Base-by-base conservation (phyloP, 2,329 filamentous ascomycete genomes). In the Proliferodiscus dingleyae region DNA sequence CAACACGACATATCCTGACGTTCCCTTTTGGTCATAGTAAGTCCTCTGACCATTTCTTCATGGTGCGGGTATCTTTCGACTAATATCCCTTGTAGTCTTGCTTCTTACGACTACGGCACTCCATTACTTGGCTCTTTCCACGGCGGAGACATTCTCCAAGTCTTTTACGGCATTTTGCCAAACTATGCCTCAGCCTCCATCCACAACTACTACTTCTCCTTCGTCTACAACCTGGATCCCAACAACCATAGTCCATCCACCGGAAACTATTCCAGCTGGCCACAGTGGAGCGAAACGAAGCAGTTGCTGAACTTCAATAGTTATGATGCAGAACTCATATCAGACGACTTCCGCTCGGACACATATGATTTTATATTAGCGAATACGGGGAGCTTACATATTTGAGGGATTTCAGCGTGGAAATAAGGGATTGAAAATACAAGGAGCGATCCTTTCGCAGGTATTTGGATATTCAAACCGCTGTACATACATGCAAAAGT, bases 111-210 rank as follows among this genome's bases (percentile, higher is more conserved):
- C 68, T 80, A 83, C 60, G 82, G 82, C 8, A 83, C 80, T 0
- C 83, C 87, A 0, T 66, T 90, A 38, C 64, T 91, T 0, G 87
- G 88, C n/a, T 90, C 86, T 0, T 85, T 88, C 66, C 88, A 93
- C 62, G 83, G 66, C 11, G 79, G 75, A 1, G 87, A 90, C 54
- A 56, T 90, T 1, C 54, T 87, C 3, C 78, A 85, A 60, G 75
- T 86, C 0, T 88, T 88, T 52, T 46, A 54, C 26, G 58, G 56
- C 1, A 45, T 57, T 11, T 74, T 46, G 0, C 55, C 57, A 8
- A 47, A 54, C 6, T 49, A 51, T 10, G 89, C 82, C 2, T 77
- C 75, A 30, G 63, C 60, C 6, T 73, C 46, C 1, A 79, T 82
- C 38, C 75, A 82, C 47, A 75, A 74, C 1, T 90, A 89, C 63